phyloP scores from a whole-genome alignment of 257 asterid species.

The Solanum paucissectum region DNA sequence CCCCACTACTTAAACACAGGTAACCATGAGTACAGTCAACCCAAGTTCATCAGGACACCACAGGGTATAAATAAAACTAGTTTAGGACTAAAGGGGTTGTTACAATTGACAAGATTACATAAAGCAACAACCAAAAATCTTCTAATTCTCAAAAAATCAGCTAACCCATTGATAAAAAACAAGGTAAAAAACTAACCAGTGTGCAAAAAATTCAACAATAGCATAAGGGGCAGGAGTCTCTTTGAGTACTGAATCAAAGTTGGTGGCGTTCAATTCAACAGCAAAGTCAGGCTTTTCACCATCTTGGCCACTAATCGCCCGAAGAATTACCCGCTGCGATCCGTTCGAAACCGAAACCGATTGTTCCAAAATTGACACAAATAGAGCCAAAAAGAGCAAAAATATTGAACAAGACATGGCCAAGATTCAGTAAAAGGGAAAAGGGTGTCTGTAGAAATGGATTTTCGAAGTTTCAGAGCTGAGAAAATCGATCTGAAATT shows the following conservation, averaged over 20 bases:
- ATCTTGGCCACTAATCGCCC: not conserved
- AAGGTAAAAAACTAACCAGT: slow-evolving; percentile 41
- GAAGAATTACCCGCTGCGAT: slow-evolving; percentile 38
- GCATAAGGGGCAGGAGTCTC: slow-evolving; percentile 74
- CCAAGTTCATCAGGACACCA: not conserved
- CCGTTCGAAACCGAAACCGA: not conserved
- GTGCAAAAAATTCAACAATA: slow-evolving; percentile 79
- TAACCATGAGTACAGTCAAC: not conserved
- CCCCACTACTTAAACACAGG: not conserved
- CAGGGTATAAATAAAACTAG: not conserved
- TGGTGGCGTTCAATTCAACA: slow-evolving; percentile 63
- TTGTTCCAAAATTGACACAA: slow-evolving; percentile 10
- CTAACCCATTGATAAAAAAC: not conserved
- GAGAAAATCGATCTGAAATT: not conserved
- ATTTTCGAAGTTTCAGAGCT: not conserved
- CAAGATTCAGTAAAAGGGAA: not conserved
- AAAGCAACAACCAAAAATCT: not conserved
- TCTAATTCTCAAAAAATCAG: not conserved
- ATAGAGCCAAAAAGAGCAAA: slow-evolving; percentile 11
- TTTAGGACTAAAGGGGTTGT: not conserved
- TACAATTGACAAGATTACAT: not conserved
- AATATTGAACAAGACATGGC: slow-evolving; percentile 3
- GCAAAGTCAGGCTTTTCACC: slow-evolving; percentile 36
- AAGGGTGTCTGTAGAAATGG: not conserved
- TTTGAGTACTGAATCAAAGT: slow-evolving; percentile 52